These are phyloP conservation scores for Arthrobotrys iridis DNA, from an alignment of 2,329 filamentous ascomycete genomes.

Conservation along the genomic window DNA sequence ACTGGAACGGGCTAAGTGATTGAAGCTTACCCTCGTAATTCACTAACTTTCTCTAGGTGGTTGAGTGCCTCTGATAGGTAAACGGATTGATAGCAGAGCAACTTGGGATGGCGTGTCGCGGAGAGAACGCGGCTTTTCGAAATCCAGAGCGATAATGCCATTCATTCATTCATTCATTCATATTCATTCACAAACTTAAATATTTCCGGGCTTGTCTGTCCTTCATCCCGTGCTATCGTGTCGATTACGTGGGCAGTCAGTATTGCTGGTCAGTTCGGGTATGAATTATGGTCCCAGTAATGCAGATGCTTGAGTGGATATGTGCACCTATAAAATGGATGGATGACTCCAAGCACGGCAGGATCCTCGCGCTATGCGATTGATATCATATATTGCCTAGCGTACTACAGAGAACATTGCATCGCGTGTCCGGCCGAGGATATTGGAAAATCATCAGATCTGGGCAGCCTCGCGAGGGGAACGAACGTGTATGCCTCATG, in stretches of 20 bases:
- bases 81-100: conserved; percentile 51
- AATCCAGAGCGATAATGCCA: background rate
- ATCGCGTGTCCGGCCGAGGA: conserved; percentile 4
- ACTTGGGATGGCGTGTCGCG: conserved; percentile 15
- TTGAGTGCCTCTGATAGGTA: conserved; percentile 13
- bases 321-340: no score
- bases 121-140: background rate
- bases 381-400: background rate
- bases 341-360: background rate
- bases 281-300: no score
- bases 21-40: conserved; percentile 49
- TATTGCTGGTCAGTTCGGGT: no score
- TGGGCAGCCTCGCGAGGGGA: conserved; percentile 20
- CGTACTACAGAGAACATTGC: background rate
- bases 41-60: conserved; percentile 44
- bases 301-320: no score
- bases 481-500: no score
- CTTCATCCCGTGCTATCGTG: no score
- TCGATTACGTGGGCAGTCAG: background rate
- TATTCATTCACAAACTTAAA: no score
- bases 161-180: no score
- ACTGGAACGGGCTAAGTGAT: conserved; percentile 30
- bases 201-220: no score
- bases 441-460: background rate
- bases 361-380: conserved; percentile 43